phyloP scores from a whole-genome alignment of 495 filamentous ascomycete species.

The Lepraria neglecta region DNA sequence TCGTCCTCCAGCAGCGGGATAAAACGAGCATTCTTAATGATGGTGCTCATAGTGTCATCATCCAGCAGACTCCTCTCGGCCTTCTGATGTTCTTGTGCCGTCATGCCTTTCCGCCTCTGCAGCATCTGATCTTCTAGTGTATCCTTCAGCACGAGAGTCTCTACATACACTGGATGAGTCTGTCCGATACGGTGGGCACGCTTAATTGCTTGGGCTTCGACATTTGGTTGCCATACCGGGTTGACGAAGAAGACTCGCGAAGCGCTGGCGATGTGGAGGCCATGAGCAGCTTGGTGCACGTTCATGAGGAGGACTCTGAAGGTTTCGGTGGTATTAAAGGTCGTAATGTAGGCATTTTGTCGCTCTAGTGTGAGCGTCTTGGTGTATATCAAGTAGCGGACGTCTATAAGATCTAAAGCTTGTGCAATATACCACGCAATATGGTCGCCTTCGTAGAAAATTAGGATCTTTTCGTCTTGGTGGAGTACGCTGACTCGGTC shows the following conservation, averaged over 20 bases:
- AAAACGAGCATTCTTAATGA: slow-evolving; percentile 68
- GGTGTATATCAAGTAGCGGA: slow-evolving; percentile 79
- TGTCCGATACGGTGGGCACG: slow-evolving; percentile 87
- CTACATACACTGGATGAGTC: slow-evolving; percentile 69
- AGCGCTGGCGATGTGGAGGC: slow-evolving; percentile 74
- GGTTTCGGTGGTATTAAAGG: slow-evolving; percentile 62
- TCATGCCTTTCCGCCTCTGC: slow-evolving; percentile 67
- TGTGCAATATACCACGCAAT: slow-evolving; percentile 77
- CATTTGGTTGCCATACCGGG: slow-evolving; percentile 75
- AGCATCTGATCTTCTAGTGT: slow-evolving; percentile 86
- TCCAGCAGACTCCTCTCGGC: slow-evolving; percentile 65
- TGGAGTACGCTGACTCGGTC: slow-evolving; percentile 62
- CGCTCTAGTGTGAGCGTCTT: slow-evolving; percentile 54
- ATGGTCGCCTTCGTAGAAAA: slow-evolving; percentile 89
- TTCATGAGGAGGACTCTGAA: slow-evolving; percentile 83
- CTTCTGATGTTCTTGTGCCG: slow-evolving; percentile 61
- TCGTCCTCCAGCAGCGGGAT: slow-evolving; percentile 49
- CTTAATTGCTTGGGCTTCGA: slow-evolving; percentile 89
- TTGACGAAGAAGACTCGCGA: slow-evolving; percentile 88
- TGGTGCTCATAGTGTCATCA: slow-evolving; percentile 66
- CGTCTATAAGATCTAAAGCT: slow-evolving; percentile 68
- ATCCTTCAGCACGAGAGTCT: slow-evolving; percentile 74
- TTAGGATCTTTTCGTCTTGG: slow-evolving; percentile 71
- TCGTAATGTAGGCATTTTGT: slow-evolving; percentile 63
- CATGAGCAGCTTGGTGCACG: slow-evolving; percentile 77